Percentiles rank a stretch among this genome's conserved stretches.
Conservation (phyloP, 257 asterid genomes). For the Petrea volubilis region DNA sequence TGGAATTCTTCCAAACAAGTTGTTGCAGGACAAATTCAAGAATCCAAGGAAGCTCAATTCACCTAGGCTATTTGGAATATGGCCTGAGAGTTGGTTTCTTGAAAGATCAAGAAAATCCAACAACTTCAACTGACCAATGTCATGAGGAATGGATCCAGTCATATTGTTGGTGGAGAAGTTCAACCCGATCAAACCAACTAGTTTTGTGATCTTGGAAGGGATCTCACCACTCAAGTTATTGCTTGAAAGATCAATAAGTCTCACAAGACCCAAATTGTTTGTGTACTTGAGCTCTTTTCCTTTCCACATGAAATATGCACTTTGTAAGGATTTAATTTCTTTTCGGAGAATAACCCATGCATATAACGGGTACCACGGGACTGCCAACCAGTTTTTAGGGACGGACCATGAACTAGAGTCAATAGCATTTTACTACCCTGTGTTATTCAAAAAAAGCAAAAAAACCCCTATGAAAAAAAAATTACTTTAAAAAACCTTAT, state of each 20-base stretch:
- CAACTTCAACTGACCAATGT: neutral
- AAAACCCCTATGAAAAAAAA: too few species aligned
- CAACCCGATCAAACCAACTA: constrained; percentile 4
- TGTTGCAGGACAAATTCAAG: constrained; percentile 26
- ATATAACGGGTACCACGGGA: too few species aligned
- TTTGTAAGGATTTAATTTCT: neutral
- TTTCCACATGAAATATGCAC: constrained; percentile 14
- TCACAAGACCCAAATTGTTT: neutral
- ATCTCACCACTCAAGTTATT: neutral
- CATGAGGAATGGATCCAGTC: constrained; percentile 3
- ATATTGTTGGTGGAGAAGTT: constrained; percentile 23
- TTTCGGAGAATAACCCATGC: too few species aligned
- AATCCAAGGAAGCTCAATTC: neutral
- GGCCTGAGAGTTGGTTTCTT: neutral
- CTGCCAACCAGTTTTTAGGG: too few species aligned
- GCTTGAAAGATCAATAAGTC: constrained; percentile 16
- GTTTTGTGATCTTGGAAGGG: constrained; percentile 10
- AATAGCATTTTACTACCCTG: too few species aligned
- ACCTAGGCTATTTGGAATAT: constrained; percentile 6
- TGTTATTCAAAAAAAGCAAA: too few species aligned
- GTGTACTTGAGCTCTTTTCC: neutral
- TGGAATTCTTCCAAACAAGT: constrained; percentile 33
- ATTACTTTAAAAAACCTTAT: too few species aligned
- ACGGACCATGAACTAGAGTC: too few species aligned
- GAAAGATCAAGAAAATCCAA: constrained; percentile 23